These are phyloP conservation scores for Termitomyces sp. DNA, from an alignment of 768 basidiomycete genomes.

Conservation along the genomic window DNA sequence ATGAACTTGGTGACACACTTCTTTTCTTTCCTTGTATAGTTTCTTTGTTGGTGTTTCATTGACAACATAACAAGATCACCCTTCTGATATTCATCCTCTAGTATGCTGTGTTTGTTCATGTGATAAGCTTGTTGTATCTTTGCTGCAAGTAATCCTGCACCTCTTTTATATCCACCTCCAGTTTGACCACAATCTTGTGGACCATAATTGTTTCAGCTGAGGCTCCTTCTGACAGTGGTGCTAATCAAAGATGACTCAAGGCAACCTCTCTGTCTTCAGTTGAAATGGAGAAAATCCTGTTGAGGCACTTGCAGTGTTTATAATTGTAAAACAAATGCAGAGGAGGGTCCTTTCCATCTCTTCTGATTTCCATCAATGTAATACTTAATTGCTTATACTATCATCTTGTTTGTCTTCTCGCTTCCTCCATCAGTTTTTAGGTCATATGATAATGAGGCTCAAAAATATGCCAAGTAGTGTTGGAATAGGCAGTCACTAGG, in stretches of 20 bases:
- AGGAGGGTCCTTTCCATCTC: neutral
- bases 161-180: neutral
- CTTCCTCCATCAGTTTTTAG: no score
- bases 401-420: no score
- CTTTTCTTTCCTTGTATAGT: no score
- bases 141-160: neutral
- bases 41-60: neutral
- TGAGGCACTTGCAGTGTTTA: neutral
- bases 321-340: neutral
- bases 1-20: no score
- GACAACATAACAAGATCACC: neutral
- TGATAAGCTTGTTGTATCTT: neutral
- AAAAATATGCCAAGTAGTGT: no score
- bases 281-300: neutral
- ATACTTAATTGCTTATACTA: no score
- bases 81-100: neutral
- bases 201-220: neutral
- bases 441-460: no score
- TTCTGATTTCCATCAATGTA: no score
- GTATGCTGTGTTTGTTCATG: no score
- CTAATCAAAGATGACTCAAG: neutral
- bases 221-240: neutral
- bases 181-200: neutral
- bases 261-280: neutral
- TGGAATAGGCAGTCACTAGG: no score